Conservation (phyloP, 78 protist species). For the Dictyostelium brefeldianum region DNA sequence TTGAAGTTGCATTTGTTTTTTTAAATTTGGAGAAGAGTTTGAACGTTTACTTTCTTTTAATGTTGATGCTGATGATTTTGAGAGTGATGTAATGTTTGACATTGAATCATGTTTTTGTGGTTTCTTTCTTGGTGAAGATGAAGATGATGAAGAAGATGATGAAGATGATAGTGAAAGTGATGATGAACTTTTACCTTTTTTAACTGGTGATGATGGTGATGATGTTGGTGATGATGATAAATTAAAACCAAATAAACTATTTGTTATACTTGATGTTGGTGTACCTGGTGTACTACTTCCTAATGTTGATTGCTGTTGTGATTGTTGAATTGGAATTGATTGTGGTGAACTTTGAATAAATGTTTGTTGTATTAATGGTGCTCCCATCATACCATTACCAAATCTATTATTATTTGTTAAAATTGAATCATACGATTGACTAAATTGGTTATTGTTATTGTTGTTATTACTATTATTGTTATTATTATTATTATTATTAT, state of each 20-base stretch:
- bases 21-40: conserved; percentile 29
- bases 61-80: neutral
- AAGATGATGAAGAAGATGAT: neutral
- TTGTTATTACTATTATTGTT: neutral
- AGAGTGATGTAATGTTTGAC: neutral
- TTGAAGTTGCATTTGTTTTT: conserved; percentile 35
- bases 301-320: neutral
- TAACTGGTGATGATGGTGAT: conserved; percentile 28
- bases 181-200: conserved; percentile 9
- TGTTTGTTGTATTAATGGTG: neutral
- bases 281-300: conserved; percentile 7
- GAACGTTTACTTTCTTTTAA: conserved; percentile 26
- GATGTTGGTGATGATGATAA: conserved; percentile 14
- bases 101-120: conserved; percentile 35
- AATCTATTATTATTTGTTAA: neutral
- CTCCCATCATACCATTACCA: neutral
- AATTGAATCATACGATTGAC: neutral
- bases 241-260: neutral
- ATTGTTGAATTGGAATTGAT: neutral
- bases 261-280: neutral
- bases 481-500: too few species aligned
- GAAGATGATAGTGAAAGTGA: too few species aligned
- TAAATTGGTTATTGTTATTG: neutral
- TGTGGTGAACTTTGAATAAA: conserved; percentile 15
- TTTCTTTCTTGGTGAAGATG: conserved; percentile 15